A percentile compares a stretch with the other conserved stretches of the same genome.
phyloP scores from a whole-genome alignment of 345 rosid genomes.

The Citrus cavaleriei region DNA sequence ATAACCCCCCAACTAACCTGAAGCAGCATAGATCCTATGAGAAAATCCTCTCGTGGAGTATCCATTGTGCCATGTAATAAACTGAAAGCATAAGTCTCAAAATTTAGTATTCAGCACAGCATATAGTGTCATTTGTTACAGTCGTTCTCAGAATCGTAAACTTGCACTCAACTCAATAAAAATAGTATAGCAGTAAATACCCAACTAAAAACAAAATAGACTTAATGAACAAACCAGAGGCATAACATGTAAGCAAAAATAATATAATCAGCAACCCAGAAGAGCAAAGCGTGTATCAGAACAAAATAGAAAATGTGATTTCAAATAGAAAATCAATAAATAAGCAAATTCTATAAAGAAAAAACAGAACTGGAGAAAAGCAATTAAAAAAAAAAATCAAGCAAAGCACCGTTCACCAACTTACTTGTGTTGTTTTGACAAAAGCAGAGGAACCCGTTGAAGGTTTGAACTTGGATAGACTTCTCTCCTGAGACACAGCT shows the following conservation, averaged over 20 bases:
- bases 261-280: background rate
- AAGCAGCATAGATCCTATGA: constrained; percentile 49
- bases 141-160: background rate
- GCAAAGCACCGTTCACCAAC: background rate
- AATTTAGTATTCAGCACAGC: background rate
- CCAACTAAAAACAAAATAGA: background rate
- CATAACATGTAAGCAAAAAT: background rate
- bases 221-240: background rate
- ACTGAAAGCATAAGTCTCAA: constrained; percentile 38
- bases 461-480: constrained; percentile 44
- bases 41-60: constrained; percentile 34
- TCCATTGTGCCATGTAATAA: constrained; percentile 37
- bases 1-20: constrained; percentile 38
- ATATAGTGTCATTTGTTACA: constrained; percentile 1
- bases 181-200: too few relatives aligned
- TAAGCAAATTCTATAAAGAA: background rate
- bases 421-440: constrained; percentile 32
- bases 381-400: background rate
- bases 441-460: constrained; percentile 44
- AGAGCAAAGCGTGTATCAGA: background rate
- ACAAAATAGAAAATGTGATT: background rate
- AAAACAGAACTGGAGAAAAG: background rate
- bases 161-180: constrained; percentile 5
- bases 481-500: constrained; percentile 28
- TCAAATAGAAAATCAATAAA: constrained; percentile 1